A percentile compares a stretch with the other conserved stretches of the same genome.
Evolutionary conservation across 495 filamentous ascomycete genomes (phyloP).

Genomic region (Lasiosphaeris hirsuta): DNA sequence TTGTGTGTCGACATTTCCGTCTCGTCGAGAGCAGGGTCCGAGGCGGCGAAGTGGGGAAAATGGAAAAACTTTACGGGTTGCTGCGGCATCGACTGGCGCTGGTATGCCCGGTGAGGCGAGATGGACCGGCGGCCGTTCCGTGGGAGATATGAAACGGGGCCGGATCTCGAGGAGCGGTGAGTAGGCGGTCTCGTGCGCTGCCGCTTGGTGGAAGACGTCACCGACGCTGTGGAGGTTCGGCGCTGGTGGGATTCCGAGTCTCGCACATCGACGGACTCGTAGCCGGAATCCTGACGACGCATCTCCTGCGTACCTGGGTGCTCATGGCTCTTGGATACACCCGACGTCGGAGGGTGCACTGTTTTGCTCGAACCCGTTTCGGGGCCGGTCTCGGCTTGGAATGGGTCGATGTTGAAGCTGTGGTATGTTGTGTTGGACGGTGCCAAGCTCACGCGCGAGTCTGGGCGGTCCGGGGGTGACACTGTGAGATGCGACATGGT

Average conservation of each 20-base stretch:
- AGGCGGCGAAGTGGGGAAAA: conserved; percentile 47
- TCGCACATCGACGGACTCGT: conserved; percentile 39
- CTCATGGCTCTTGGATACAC: conserved; percentile 14
- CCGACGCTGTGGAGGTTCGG: conserved; percentile 20
- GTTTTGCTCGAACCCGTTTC: conserved; percentile 10
- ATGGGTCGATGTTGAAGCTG: conserved; percentile 43
- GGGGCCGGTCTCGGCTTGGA: conserved; percentile 24
- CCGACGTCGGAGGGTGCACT: background rate
- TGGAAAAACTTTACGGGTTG: conserved; percentile 43
- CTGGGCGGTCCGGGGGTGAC: conserved; percentile 33
- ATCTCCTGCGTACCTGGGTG: conserved; percentile 30
- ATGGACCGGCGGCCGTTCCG: conserved; percentile 25
- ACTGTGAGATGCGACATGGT: conserved; percentile 34
- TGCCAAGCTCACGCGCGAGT: conserved; percentile 39
- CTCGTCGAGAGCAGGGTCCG: conserved; percentile 29
- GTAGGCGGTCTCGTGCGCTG: conserved; percentile 33
- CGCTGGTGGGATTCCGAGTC: conserved; percentile 25
- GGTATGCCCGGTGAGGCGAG: conserved; percentile 24
- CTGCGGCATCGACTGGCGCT: conserved; percentile 16
- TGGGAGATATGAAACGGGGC: conserved; percentile 23
- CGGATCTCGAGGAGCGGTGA: conserved; percentile 35
- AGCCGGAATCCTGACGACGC: conserved; percentile 49
- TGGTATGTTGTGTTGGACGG: conserved; percentile 45
- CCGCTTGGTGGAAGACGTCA: conserved; percentile 28
- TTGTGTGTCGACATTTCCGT: conserved; percentile 12